phyloP scores from a whole-genome alignment of 2,329 filamentous ascomycete species.

The Fusarium succisae region DNA sequence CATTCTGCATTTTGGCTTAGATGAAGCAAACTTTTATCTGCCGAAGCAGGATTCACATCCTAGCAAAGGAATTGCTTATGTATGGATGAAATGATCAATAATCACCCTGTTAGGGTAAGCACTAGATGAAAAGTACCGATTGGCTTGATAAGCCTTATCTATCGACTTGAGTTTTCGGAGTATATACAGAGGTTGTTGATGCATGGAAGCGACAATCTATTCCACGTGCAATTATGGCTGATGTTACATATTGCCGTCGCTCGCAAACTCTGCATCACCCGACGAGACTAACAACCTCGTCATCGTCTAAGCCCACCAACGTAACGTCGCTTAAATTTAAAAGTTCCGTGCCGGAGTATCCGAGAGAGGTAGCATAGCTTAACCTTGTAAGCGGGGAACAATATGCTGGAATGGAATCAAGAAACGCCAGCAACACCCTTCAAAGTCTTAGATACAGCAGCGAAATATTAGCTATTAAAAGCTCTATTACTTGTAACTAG shows the following conservation, averaged over 20 bases:
- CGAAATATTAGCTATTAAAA: fast-evolving
- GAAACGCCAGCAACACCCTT: neutral
- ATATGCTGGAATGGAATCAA: no score
- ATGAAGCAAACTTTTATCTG: neutral
- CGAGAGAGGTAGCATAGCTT: neutral
- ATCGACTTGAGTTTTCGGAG: neutral
- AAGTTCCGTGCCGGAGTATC: neutral
- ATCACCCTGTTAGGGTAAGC: neutral
- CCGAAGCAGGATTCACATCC: neutral
- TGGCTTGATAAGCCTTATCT: neutral
- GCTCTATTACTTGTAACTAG: fast-evolving
- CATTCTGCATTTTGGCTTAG: neutral
- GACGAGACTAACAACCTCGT: fast-evolving
- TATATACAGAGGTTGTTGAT: no score
- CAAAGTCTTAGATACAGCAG: no score
- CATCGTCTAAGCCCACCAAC: no score
- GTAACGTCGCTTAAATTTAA: neutral
- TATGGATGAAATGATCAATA: neutral
- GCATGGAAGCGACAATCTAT: neutral
- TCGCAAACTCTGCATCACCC: no score
- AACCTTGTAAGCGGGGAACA: neutral
- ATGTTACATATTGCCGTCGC: neutral
- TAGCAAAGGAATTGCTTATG: neutral
- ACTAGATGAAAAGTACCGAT: neutral
- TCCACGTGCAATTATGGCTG: neutral